Evolutionary conservation across 1,284 basidiomycete species (phyloP).

Genomic region (Rhodotorula sp.): DNA sequence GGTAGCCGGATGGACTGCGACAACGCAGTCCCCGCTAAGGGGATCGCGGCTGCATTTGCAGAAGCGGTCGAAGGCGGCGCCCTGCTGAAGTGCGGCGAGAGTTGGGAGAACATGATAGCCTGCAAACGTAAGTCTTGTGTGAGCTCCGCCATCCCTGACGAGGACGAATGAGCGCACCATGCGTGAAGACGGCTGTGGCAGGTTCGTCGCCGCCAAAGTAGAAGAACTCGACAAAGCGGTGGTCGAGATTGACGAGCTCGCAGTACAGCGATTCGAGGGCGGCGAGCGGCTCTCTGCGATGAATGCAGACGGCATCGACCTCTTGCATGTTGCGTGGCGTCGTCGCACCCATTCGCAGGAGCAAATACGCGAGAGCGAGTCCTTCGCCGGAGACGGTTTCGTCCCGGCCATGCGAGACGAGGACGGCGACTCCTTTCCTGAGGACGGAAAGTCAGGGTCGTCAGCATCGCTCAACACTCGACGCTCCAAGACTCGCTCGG

Average conservation of each 20-base stretch:
- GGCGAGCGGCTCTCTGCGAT: constrained; percentile 11
- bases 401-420: constrained; percentile 2
- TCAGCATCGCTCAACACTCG: not conserved
- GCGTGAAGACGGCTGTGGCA: constrained; percentile 3
- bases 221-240: constrained; percentile 23
- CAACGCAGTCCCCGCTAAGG: not conserved
- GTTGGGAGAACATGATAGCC: constrained; percentile 18
- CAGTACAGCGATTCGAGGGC: constrained; percentile 22
- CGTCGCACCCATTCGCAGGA: constrained; percentile 10
- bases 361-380: constrained; percentile 18
- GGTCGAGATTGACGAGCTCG: constrained; percentile 16
- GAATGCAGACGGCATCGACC: constrained; percentile 26
- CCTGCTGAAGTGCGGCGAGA: constrained; percentile 6
- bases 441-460: not conserved
- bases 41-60: not conserved
- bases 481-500: not conserved
- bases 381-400: constrained; percentile 11
- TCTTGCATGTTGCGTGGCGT: constrained; percentile 12
- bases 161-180: constrained; percentile 3
- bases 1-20: constrained; percentile 18
- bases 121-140: not conserved
- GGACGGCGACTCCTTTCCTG: constrained; percentile 24
- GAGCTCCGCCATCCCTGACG: no score
- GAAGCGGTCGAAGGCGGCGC: constrained; percentile 13
- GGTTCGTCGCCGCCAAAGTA: constrained; percentile 10